A percentile compares a stretch with the other conserved stretches of the same genome.
These are phyloP conservation scores for Omphalea diandra DNA, from an alignment of 441 rosid genomes.

Conservation along the genomic window DNA sequence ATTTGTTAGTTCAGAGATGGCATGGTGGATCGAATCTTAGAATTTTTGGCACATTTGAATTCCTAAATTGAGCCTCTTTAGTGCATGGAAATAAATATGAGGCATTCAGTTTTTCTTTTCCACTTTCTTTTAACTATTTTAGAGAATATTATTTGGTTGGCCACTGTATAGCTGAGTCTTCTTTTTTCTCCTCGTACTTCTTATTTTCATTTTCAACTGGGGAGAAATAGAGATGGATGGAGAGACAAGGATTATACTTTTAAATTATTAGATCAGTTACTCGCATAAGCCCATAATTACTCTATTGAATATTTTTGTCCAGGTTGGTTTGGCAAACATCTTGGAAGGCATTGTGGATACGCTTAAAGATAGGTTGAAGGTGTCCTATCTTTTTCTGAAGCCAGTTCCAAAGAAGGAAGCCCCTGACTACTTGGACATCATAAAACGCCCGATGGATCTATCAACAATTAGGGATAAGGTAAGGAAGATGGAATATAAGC, in stretches of 20 bases:
- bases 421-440: slow-evolving; percentile 73
- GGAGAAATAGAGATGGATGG: too few species aligned
- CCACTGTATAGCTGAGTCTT: background rate
- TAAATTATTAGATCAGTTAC: background rate
- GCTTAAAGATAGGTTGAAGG: slow-evolving; percentile 52
- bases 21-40: too few species aligned
- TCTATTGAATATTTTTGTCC: slow-evolving; percentile 12
- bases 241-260: too few species aligned
- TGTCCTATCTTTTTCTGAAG: slow-evolving; percentile 85
- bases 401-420: slow-evolving; percentile 95
- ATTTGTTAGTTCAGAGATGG: too few species aligned
- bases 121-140: background rate
- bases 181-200: too few species aligned
- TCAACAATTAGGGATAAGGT: slow-evolving; percentile 84
- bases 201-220: too few species aligned
- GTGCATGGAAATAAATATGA: background rate
- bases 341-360: slow-evolving; percentile 78
- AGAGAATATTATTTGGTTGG: background rate
- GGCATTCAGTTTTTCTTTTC: too few species aligned
- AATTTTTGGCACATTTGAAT: background rate
- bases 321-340: slow-evolving; percentile 91
- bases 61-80: background rate
- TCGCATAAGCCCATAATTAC: background rate
- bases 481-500: slow-evolving; percentile 82
- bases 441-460: slow-evolving; percentile 86